These are phyloP conservation scores for Magnusiomyces sp. DNA, from an alignment of 1,139 yeast genomes.

Conservation along the genomic window DNA sequence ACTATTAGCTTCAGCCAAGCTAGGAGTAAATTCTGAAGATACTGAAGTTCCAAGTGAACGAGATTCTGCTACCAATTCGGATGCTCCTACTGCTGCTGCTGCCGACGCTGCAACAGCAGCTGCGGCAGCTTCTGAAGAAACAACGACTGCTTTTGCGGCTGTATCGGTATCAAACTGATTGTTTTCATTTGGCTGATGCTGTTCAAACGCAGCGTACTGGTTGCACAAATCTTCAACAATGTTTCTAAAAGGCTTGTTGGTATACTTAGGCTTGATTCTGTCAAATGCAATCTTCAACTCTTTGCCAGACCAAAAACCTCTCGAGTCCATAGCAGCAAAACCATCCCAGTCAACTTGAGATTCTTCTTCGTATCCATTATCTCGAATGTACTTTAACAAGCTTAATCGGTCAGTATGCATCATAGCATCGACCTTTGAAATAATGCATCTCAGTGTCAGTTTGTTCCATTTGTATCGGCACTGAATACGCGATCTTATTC, in stretches of 20 bases:
- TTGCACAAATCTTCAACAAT: constrained; percentile 8
- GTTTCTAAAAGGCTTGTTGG: constrained; percentile 7
- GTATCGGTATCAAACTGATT: neutral
- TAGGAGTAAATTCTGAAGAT: neutral
- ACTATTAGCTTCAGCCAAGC: neutral
- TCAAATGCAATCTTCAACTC: constrained; percentile 12
- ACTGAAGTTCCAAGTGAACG: neutral
- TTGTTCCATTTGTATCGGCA: constrained; percentile 94
- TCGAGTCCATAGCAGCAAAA: constrained; percentile 36
- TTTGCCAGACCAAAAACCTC: constrained; percentile 15
- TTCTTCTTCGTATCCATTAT: constrained; percentile 39
- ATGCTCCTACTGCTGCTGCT: neutral
- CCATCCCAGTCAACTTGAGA: constrained; percentile 61
- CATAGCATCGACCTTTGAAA: constrained; percentile 26
- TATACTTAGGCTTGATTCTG: constrained; percentile 2
- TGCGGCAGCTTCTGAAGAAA: neutral
- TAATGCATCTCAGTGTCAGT: constrained; percentile 39
- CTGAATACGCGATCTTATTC: constrained; percentile 80
- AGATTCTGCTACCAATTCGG: neutral
- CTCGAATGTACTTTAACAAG: constrained; percentile 46
- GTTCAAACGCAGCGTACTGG: constrained; percentile 6
- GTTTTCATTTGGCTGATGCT: constrained; percentile 1
- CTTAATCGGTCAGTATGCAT: constrained; percentile 41
- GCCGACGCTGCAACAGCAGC: neutral
- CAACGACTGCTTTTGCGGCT: neutral